Evolutionary conservation across 352 stramenopile genomes (phyloP).

Genomic region (Phytophthora sojae): DNA sequence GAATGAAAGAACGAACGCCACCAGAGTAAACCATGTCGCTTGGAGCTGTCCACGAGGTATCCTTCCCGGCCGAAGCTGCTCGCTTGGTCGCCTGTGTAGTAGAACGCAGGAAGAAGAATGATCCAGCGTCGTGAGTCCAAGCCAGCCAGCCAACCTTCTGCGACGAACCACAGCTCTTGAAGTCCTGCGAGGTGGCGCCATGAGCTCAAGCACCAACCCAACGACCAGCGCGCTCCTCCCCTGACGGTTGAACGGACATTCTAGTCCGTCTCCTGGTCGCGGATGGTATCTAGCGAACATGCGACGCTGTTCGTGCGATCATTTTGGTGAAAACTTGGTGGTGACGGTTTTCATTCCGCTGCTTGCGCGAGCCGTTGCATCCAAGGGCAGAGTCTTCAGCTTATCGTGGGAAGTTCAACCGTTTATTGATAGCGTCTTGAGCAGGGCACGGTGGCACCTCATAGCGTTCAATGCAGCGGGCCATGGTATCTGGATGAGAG

Average conservation of each 20-base stretch:
- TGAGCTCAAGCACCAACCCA: background rate
- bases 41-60: background rate
- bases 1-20: slow-evolving; percentile 19
- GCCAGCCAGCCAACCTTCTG: background rate
- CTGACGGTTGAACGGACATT: background rate
- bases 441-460: too few relatives aligned
- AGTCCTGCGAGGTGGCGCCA: background rate
- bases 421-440: background rate
- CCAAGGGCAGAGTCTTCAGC: too few relatives aligned
- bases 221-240: background rate
- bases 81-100: slow-evolving; percentile 9
- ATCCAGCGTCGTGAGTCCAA: background rate
- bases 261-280: background rate
- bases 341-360: background rate
- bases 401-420: background rate
- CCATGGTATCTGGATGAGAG: too few relatives aligned
- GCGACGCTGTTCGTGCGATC: background rate
- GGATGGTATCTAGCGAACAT: background rate
- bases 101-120: slow-evolving; percentile 31
- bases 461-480: too few relatives aligned
- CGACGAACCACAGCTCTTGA: background rate
- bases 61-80: background rate
- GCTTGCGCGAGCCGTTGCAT: background rate
- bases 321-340: background rate
- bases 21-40: slow-evolving; percentile 27